Base-by-base conservation (phyloP, 768 basidiomycete genomes). In the Solioccasus polychromus region DNA sequence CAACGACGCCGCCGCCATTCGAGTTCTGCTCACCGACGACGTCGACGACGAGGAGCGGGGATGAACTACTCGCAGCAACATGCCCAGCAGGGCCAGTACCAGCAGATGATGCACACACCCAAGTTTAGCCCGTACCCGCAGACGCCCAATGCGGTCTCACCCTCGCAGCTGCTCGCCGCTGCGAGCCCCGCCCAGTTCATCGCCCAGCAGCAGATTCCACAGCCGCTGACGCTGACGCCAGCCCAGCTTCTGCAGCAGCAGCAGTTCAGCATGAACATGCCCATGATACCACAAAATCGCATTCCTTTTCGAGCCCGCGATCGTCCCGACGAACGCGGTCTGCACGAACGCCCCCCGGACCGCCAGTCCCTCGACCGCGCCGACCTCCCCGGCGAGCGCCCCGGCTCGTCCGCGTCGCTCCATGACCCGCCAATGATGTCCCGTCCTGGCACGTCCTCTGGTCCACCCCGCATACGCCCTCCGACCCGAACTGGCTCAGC, bases 201-300 rank as follows among this genome's bases (percentile, higher is more conserved):
- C 47, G 51, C 36, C 18, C 17, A 35, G 0, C 46, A 54, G 36
- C 56, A 53, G 46, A 23, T 39, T 23, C 51, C 44, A 4, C 55
- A 54, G 32, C 38, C 53, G 18, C 60, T 62, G 45, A 63, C 57
- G 0, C 58, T 71, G 49, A 70, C 68, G 0, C 69, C 69, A 9
- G 67, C 69, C 0, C 69, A 70, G 39, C 55, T 70, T 10, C 53
- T 70, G 8, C 63, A 60, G 9, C 69, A 71, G 30, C 69, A 71
- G 34, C 62, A 66, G 41, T 45, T 50, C 8, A 55, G 53, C 28
- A 52, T 56, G 47, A 55, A 56, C 10, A 35, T 51, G 43, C 36
- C 36, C 42, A 60, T 66, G 44, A 57, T 53, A 47, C 54, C 36
- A 1, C 59, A 55, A 35, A 60, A 66, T 44, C 64, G 65, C 25